Evolutionary conservation across 2,329 filamentous ascomycete genomes (phyloP).

Genomic region (Xylariomycetidae sp.): DNA sequence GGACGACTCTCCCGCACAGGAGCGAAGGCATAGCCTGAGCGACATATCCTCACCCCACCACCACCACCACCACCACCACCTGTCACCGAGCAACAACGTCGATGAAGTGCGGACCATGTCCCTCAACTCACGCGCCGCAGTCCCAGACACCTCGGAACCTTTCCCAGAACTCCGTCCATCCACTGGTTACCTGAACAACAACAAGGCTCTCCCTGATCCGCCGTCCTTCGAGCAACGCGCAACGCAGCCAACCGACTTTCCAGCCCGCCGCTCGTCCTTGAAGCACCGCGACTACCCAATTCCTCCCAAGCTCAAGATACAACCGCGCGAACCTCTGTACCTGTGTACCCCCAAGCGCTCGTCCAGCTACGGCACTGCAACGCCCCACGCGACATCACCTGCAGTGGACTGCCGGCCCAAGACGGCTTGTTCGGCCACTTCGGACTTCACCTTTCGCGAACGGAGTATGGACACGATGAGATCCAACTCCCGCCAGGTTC

Average conservation of each 20-base stretch:
- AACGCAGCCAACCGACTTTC: conserved; percentile 11
- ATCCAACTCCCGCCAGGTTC: too few species aligned
- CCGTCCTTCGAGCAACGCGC: conserved; percentile 5
- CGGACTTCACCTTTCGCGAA: too few species aligned
- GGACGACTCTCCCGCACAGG: conserved; percentile 15
- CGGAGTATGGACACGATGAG: too few species aligned
- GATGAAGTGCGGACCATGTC: conserved; percentile 14
- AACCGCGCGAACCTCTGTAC: conserved; percentile 6
- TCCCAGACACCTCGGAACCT: conserved; percentile 6
- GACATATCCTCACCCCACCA: conserved; percentile 13
- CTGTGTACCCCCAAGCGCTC: background rate
- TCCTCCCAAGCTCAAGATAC: conserved; percentile 6
- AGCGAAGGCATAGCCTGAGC: conserved; percentile 21
- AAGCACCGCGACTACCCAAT: conserved; percentile 14
- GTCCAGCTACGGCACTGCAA: background rate
- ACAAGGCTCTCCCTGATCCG: too few species aligned
- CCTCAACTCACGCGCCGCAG: conserved; percentile 11
- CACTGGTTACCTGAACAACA: conserved; percentile 5
- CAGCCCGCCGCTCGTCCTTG: conserved; percentile 19
- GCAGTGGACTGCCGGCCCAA: too few species aligned
- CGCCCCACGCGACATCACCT: too few species aligned
- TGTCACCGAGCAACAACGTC: background rate
- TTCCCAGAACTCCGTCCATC: conserved; percentile 9
- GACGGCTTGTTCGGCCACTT: too few species aligned
- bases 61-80: conserved; percentile 3